Conservation (phyloP, 192 early-diverging fungal species). For the Chytriomyces confervae region DNA sequence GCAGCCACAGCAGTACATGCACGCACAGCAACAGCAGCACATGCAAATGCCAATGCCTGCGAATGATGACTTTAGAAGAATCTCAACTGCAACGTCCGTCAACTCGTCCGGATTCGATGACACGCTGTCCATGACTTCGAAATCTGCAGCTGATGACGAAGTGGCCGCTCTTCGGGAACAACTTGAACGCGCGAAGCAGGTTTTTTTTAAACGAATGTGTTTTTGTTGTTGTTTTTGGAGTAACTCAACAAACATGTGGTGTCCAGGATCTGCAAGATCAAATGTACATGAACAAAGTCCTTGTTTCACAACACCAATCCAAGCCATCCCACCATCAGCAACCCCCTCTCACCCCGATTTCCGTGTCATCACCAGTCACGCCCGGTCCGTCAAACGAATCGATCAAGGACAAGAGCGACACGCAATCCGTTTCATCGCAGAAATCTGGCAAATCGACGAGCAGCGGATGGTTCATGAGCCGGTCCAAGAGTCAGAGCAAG, state of each 20-base stretch:
- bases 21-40: neutral
- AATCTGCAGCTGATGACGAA: neutral
- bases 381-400: neutral
- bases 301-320: neutral
- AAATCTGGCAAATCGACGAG: neutral
- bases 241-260: too few relatives aligned
- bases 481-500: neutral
- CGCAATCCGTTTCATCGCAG: neutral
- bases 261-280: neutral
- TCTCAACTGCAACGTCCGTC: neutral
- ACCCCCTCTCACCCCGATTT: neutral
- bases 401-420: slow-evolving; percentile 1
- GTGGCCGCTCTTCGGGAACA: neutral
- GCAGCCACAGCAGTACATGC: neutral
- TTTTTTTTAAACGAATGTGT: neutral
- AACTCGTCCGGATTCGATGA: neutral
- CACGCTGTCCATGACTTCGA: neutral
- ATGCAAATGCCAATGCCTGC: neutral
- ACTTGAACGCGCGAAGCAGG: neutral
- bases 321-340: neutral
- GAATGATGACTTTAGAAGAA: neutral
- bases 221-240: neutral
- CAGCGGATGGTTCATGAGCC: neutral
- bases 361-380: neutral
- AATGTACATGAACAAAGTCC: neutral